Percentiles rank a stretch among this genome's conserved stretches.
Conservation (phyloP, 192 early-diverging fungal genomes). For the Linnemannia elongata region DNA sequence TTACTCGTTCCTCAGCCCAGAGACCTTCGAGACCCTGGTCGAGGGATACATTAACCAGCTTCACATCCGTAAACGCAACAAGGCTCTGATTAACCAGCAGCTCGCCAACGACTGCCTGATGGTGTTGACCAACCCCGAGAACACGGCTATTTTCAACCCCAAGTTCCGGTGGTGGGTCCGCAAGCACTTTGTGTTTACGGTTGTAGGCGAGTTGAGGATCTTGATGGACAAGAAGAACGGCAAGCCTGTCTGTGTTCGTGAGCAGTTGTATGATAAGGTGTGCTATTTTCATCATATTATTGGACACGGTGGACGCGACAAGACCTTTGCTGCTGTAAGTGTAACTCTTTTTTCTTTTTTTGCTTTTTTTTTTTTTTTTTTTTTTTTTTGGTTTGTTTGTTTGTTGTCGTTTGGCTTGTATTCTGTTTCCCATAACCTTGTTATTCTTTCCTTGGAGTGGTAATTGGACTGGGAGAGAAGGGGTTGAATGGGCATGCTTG, state of each 20-base stretch:
- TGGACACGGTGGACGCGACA: constrained; percentile 56
- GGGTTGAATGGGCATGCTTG: background rate
- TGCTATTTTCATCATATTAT: constrained; percentile 58
- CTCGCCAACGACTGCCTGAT: constrained; percentile 53
- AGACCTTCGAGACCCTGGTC: constrained; percentile 51
- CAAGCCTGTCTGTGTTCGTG: constrained; percentile 49
- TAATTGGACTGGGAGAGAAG: too few relatives aligned
- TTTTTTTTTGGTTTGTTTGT: too few relatives aligned
- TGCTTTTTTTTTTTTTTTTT: too few relatives aligned
- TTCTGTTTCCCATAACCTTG: background rate
- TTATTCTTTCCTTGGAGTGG: background rate
- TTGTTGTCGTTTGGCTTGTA: too few relatives aligned
- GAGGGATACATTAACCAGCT: constrained; percentile 56
- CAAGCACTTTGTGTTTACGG: constrained; percentile 54
- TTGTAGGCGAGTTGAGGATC: constrained; percentile 48
- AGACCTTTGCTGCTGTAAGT: constrained; percentile 58
- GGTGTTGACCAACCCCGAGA: constrained; percentile 56
- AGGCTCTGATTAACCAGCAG: constrained; percentile 53
- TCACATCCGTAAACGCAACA: constrained; percentile 55
- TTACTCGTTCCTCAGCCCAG: constrained; percentile 49
- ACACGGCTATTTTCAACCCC: constrained; percentile 55
- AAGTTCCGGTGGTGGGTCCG: constrained; percentile 57
- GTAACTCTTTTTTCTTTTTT: background rate
- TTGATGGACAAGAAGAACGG: constrained; percentile 57
- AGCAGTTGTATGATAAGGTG: constrained; percentile 55